Base-by-base conservation (phyloP, 2,329 filamentous ascomycete species). In the Paraconiothyrium brasiliense region DNA sequence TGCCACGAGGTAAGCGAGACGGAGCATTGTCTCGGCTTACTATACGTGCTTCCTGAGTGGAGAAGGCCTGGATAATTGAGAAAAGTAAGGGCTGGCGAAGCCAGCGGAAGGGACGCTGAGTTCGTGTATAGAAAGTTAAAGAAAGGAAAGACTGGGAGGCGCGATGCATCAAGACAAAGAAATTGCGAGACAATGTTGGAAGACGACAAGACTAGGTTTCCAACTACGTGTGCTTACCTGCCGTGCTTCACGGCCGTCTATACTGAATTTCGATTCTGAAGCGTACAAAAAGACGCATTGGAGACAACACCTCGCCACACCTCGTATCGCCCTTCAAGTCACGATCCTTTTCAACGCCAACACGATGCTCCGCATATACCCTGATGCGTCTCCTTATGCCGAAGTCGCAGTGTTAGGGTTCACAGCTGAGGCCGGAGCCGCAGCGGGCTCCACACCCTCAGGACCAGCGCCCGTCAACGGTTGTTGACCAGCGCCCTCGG, bases 401-500 rank as follows among this genome's bases (percentile, higher is more conserved):
- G 59, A 47, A 39, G 57, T 34, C 47, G 67, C 62, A 20, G 67
- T 60, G 37, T 64, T 56, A 11, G 70, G 63, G 22, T 62, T 67
- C 58, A 47, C 57, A 51, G 66, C 64, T 2, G 65, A 62, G 11
- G 63, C 64, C 4, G 65, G 63, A 11, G 63, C 64, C 8, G 63
- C 64, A 32, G 60, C 68, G 50, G 68, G 67, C 10, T 59, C 64
- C 51, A 61, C 65, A 24, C 66, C 67, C 10, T 67, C 71, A 10
- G 63, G 52, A 34, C 55, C 55, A 50, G 58, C 65, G 11, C 67
- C 59, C 16, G 64, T 56, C 64, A 60, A 47, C 59, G 49, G 61
- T 61, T 34, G 63, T 59, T 32, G 52, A 22, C 57, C 67, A 37
- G 57, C 64, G 3, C 65, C 68, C 48, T 71, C 69, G 7, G 70